Evolutionary conservation across 805 yeast species (phyloP).

Genomic region (Metschnikowia proteae): DNA sequence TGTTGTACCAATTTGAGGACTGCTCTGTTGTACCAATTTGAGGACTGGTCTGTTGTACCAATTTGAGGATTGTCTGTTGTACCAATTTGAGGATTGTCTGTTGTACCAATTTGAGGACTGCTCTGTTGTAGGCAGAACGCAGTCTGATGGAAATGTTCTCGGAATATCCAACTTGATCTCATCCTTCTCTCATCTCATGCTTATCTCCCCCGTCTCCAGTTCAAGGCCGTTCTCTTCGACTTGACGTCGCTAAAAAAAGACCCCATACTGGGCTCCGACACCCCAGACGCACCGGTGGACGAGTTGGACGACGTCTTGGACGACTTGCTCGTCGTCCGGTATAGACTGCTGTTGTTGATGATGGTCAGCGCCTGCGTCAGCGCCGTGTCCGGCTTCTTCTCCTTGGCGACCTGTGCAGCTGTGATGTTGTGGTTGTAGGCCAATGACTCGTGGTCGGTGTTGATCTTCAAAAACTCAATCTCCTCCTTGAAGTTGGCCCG

Average conservation of each 20-base stretch:
- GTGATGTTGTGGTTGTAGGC: slow-evolving; percentile 24
- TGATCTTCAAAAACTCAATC: slow-evolving; percentile 42
- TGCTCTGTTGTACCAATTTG: no score
- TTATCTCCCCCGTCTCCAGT: slow-evolving; percentile 29
- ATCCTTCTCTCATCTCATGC: not conserved
- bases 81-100: no score
- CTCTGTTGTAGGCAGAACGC: no score
- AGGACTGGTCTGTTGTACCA: no score
- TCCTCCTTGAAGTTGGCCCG: slow-evolving; percentile 66
- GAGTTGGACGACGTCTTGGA: slow-evolving; percentile 16
- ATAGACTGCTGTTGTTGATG: slow-evolving; percentile 2
- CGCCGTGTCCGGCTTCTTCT: slow-evolving; percentile 3
- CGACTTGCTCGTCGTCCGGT: slow-evolving; percentile 19
- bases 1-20: no score
- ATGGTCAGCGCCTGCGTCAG: slow-evolving; percentile 5
- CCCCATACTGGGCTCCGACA: slow-evolving; percentile 11
- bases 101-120: no score
- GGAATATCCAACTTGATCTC: no score
- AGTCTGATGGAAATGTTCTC: no score
- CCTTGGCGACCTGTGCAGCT: slow-evolving; percentile 14
- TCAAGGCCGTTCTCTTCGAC: slow-evolving; percentile 34
- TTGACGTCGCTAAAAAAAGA: slow-evolving; percentile 8
- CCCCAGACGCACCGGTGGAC: slow-evolving; percentile 9
- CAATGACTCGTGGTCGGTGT: slow-evolving; percentile 30
- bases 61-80: no score